phyloP scores from a whole-genome alignment of 2,329 filamentous ascomycete species.

The Phaeoacremonium minimum region DNA sequence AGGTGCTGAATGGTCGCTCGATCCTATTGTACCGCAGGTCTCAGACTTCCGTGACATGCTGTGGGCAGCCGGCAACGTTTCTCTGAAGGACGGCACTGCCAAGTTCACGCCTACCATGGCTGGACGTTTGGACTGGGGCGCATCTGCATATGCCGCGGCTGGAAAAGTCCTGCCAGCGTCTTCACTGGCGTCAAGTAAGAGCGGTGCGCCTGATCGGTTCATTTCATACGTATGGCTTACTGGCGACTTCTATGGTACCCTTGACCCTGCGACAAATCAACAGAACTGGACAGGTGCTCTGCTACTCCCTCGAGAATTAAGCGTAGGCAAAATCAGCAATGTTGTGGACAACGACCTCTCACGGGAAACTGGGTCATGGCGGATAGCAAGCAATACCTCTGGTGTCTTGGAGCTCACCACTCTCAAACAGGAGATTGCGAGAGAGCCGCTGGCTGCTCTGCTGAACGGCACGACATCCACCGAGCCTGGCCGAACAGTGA shows the following conservation, averaged over 20 bases:
- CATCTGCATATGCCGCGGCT: slow-evolving; percentile 35
- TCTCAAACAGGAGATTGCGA: slow-evolving; percentile 30
- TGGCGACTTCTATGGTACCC: slow-evolving; percentile 33
- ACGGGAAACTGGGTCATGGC: slow-evolving; percentile 32
- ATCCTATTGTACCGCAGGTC: slow-evolving; percentile 30
- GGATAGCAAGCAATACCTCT: slow-evolving; percentile 21
- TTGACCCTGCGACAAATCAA: slow-evolving; percentile 30
- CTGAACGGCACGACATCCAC: slow-evolving; percentile 15
- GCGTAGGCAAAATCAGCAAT: slow-evolving; percentile 29
- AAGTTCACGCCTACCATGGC: slow-evolving; percentile 34
- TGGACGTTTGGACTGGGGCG: slow-evolving; percentile 33
- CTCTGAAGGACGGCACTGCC: slow-evolving; percentile 17
- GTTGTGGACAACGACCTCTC: slow-evolving; percentile 34
- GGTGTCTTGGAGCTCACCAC: slow-evolving; percentile 29
- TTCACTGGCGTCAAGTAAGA: slow-evolving; percentile 29
- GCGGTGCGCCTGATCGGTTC: slow-evolving; percentile 33
- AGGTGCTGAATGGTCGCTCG: slow-evolving; percentile 36
- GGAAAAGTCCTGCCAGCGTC: slow-evolving; percentile 32
- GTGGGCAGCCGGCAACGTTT: slow-evolving; percentile 31
- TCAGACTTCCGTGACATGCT: slow-evolving; percentile 34
- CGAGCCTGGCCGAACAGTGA: slow-evolving; percentile 16
- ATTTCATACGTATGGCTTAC: slow-evolving; percentile 36
- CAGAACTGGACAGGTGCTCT: slow-evolving; percentile 40
- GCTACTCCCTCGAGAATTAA: slow-evolving; percentile 35
- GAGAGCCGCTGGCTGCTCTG: slow-evolving; percentile 27